These are phyloP conservation scores for Aspergillus pseudoglaucus DNA, from an alignment of 2,329 filamentous ascomycete genomes.

Conservation along the genomic window DNA sequence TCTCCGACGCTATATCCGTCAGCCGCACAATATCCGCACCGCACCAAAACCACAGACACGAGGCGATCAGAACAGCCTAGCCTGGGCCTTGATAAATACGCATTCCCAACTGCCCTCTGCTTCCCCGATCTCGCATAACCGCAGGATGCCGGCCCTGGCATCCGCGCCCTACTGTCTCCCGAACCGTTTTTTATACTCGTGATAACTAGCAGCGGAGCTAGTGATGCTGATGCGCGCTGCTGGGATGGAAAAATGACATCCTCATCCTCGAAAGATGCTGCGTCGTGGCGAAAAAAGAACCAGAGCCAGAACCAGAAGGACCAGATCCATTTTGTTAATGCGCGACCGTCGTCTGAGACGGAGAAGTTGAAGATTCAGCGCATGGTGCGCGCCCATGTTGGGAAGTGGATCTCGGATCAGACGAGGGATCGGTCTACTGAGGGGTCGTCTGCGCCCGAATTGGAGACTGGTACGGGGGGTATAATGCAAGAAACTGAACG, in stretches of 20 bases:
- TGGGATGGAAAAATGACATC: background rate
- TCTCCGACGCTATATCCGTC: too few species aligned
- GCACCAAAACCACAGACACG: too few species aligned
- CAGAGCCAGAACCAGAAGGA: conserved; percentile 7
- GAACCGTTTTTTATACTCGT: background rate
- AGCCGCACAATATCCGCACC: too few species aligned
- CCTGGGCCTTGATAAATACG: background rate
- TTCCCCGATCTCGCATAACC: background rate
- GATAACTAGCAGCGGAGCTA: background rate
- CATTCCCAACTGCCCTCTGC: background rate
- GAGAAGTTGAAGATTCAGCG: conserved; percentile 23
- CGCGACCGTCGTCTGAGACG: conserved; percentile 22
- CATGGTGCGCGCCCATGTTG: conserved; percentile 28
- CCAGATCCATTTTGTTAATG: conserved; percentile 29
- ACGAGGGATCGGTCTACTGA: conserved; percentile 20
- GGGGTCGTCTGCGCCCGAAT: background rate
- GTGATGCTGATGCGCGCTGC: background rate
- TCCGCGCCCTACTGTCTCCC: background rate
- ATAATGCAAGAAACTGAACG: background rate
- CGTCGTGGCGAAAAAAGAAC: conserved; percentile 5
- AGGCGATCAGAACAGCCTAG: too few species aligned
- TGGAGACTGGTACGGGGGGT: background rate
- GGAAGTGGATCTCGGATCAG: conserved; percentile 31
- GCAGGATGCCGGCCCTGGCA: conserved; percentile 17
- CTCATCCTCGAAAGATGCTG: conserved; percentile 4